These are phyloP conservation scores for Rhizopogon vinicolor DNA, from an alignment of 768 basidiomycete species.

Conservation along the genomic window DNA sequence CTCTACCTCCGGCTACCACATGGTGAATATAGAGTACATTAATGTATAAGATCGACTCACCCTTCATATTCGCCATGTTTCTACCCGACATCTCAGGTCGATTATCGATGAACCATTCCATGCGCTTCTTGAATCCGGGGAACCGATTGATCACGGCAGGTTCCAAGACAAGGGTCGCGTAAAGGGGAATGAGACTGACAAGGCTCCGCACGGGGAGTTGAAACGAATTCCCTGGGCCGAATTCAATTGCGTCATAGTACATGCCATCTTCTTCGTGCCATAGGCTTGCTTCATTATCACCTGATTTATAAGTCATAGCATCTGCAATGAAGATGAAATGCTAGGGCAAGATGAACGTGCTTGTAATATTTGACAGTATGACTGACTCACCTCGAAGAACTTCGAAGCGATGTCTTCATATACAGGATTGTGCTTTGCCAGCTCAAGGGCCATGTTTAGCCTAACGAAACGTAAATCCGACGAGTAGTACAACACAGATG, in stretches of 20 bases:
- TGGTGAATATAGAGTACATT: neutral
- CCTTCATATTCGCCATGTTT: constrained; percentile 96
- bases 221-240: constrained; percentile 75
- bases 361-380: constrained; percentile 1
- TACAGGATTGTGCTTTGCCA: constrained; percentile 95
- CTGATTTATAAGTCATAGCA: constrained; percentile 90
- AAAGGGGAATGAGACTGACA: constrained; percentile 96
- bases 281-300: constrained; percentile 74
- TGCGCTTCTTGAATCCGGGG: constrained; percentile 96
- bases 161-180: constrained; percentile 91
- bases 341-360: constrained; percentile 32
- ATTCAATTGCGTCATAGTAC: constrained; percentile 97
- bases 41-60: constrained; percentile 30
- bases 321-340: constrained; percentile 99
- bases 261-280: constrained; percentile 98
- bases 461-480: constrained; percentile 30
- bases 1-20: constrained; percentile 55
- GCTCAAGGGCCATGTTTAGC: constrained; percentile 94
- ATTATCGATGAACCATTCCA: constrained; percentile 98
- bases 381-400: constrained; percentile 71
- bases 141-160: constrained; percentile 85
- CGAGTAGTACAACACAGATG: neutral
- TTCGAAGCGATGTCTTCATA: constrained; percentile 99
- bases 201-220: constrained; percentile 92
- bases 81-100: constrained; percentile 80